These are phyloP conservation scores for Trichomonas gallinae DNA, from an alignment of 208 protist genomes.

Conservation along the genomic window DNA sequence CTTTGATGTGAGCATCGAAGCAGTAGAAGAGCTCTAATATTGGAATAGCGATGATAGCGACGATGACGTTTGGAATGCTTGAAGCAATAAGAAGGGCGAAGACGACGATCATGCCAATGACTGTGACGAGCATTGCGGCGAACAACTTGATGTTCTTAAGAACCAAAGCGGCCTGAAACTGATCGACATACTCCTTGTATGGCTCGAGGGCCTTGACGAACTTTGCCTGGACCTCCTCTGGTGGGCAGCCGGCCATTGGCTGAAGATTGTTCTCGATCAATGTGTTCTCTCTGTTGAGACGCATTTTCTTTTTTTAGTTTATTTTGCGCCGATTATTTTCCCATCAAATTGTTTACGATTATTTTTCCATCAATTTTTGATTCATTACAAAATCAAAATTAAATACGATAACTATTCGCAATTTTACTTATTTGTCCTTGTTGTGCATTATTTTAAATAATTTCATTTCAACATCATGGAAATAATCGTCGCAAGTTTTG, in stretches of 20 bases:
- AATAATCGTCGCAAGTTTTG: too few species aligned
- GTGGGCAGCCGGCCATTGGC: not conserved
- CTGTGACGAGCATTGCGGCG: not conserved
- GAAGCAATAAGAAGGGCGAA: not conserved
- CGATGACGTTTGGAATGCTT: not conserved
- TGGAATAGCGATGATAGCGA: not conserved
- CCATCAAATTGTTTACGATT: not conserved
- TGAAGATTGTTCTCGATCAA: not conserved
- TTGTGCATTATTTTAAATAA: too few species aligned
- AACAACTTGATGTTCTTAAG: not conserved
- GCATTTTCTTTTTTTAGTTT: not conserved
- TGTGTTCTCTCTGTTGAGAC: not conserved
- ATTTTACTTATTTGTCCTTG: too few species aligned
- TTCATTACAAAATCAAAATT: too few species aligned
- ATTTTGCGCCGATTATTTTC: not conserved
- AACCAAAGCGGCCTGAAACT: not conserved
- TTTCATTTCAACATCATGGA: too few species aligned
- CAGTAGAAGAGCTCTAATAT: slow-evolving; percentile 4
- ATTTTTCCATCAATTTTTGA: too few species aligned
- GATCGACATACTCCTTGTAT: not conserved
- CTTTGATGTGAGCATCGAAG: not conserved
- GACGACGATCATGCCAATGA: not conserved
- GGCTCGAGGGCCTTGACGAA: not conserved
- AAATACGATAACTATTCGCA: too few species aligned
- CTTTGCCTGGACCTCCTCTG: not conserved